A percentile compares a stretch with the other conserved stretches of the same genome.
Evolutionary conservation across 163 green algal species (phyloP).

Genomic region (Prototheca stagnorum): DNA sequence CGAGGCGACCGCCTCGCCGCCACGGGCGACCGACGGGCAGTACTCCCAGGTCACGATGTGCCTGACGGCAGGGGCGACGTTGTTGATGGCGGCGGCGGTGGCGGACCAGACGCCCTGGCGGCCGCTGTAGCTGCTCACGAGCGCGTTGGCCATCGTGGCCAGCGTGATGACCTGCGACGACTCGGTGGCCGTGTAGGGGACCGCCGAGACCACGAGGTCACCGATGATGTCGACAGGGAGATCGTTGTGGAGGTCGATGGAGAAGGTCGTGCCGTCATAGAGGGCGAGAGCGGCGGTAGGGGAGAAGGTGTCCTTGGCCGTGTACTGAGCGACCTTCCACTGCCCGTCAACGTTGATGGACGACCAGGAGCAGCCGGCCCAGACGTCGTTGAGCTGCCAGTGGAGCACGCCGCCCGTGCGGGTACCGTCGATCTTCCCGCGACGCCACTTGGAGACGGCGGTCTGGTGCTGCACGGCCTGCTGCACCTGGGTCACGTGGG

Average conservation of each 20-base stretch:
- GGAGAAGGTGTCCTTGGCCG: slow-evolving; percentile 16
- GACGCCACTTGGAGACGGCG: slow-evolving; percentile 34
- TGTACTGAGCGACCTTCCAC: slow-evolving; percentile 33
- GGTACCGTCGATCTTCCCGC: slow-evolving; percentile 23
- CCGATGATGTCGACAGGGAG: slow-evolving; percentile 5
- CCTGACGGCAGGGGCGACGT: too few relatives aligned
- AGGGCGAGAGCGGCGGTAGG: slow-evolving; percentile 13
- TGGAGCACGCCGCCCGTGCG: slow-evolving; percentile 54
- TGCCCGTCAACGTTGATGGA: slow-evolving; percentile 24
- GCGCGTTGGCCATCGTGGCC: not conserved
- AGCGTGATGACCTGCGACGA: not conserved
- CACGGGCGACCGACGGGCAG: too few relatives aligned
- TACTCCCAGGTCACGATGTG: too few relatives aligned
- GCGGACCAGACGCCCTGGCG: too few relatives aligned
- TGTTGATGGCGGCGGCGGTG: too few relatives aligned
- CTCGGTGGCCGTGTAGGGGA: not conserved
- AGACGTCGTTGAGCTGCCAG: slow-evolving; percentile 68
- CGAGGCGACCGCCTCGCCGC: too few relatives aligned
- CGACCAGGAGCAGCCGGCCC: slow-evolving; percentile 30
- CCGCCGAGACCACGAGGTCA: not conserved
- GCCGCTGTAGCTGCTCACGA: too few relatives aligned
- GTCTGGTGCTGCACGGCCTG: slow-evolving; percentile 44
- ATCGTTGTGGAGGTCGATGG: slow-evolving; percentile 9
- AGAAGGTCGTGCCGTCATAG: not conserved
- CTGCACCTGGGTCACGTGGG: slow-evolving; percentile 43